Evolutionary conservation across 495 filamentous ascomycete species (phyloP).

Genomic region (Talaromyces proteolyticus): DNA sequence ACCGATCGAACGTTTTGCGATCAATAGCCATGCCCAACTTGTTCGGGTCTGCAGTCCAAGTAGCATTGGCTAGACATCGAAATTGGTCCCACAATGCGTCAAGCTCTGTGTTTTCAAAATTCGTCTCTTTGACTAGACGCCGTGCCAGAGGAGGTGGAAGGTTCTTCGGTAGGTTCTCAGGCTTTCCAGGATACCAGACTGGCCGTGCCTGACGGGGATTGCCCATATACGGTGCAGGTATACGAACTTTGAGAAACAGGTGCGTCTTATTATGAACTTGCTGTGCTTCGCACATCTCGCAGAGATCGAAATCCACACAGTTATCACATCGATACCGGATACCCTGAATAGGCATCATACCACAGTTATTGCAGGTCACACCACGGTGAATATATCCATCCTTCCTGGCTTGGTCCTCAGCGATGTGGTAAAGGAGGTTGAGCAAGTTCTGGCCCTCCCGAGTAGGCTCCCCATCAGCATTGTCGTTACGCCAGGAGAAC

Average conservation of each 20-base stretch:
- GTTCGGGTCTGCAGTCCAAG: conserved; percentile 80
- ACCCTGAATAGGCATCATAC: conserved; percentile 78
- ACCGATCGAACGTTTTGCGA: conserved; percentile 82
- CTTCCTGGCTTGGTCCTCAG: conserved; percentile 70
- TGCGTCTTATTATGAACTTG: conserved; percentile 86
- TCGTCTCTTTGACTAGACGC: conserved; percentile 63
- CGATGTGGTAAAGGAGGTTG: conserved; percentile 70
- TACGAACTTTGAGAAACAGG: conserved; percentile 87
- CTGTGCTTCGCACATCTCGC: conserved; percentile 81
- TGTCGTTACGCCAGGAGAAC: conserved; percentile 49
- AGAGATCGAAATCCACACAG: conserved; percentile 88
- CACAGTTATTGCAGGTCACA: conserved; percentile 87
- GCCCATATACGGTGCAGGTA: conserved; percentile 64
- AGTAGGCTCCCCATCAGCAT: conserved; percentile 46
- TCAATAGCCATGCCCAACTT: conserved; percentile 78
- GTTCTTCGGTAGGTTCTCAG: conserved; percentile 55
- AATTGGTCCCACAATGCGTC: conserved; percentile 97
- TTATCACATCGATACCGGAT: conserved; percentile 89
- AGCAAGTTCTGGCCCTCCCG: conserved; percentile 70
- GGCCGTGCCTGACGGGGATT: conserved; percentile 65
- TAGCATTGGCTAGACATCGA: conserved; percentile 79
- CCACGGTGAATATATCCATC: conserved; percentile 92
- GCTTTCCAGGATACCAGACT: conserved; percentile 88
- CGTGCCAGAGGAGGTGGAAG: conserved; percentile 58
- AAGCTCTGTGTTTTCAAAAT: conserved; percentile 74